A percentile compares a stretch with the other conserved stretches of the same genome.
Evolutionary conservation across 2,329 filamentous ascomycete genomes (phyloP).

Genomic region (Fusarium solani-melongenae): DNA sequence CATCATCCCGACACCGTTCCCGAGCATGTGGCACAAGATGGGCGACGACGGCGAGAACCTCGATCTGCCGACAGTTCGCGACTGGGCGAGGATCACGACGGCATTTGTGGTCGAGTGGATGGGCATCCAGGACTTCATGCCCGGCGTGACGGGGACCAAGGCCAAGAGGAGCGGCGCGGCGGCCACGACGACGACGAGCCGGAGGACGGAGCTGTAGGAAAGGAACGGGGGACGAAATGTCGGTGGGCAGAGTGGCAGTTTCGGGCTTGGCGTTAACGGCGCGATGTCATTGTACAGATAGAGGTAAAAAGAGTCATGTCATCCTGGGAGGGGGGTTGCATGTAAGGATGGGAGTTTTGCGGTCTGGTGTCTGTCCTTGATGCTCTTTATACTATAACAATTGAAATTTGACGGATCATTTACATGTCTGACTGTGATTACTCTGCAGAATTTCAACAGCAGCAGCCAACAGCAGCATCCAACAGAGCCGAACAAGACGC

Average conservation of each 20-base stretch:
- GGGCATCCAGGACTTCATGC: constrained; percentile 68
- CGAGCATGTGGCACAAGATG: constrained; percentile 86
- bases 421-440: background rate
- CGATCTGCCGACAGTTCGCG: constrained; percentile 80
- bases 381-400: background rate
- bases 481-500: background rate
- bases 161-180: constrained; percentile 43
- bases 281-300: constrained; percentile 25
- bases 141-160: constrained; percentile 39
- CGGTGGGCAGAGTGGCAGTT: constrained; percentile 15
- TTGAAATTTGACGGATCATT: background rate
- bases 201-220: constrained; percentile 48
- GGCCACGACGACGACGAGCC: constrained; percentile 39
- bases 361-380: background rate
- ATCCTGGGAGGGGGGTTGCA: background rate
- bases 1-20: constrained; percentile 87
- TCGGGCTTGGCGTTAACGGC: constrained; percentile 34
- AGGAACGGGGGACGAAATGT: constrained; percentile 20
- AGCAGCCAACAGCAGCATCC: background rate
- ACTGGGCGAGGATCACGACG: constrained; percentile 87
- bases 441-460: background rate
- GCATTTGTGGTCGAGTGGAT: constrained; percentile 94
- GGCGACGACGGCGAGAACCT: constrained; percentile 87
- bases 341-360: constrained; percentile 16
- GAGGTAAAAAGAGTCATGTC: constrained; percentile 25